A percentile compares a stretch with the other conserved stretches of the same genome.
Evolutionary conservation across 192 early-diverging fungal genomes (phyloP).

Genomic region (Pilobolus umbonatus): DNA sequence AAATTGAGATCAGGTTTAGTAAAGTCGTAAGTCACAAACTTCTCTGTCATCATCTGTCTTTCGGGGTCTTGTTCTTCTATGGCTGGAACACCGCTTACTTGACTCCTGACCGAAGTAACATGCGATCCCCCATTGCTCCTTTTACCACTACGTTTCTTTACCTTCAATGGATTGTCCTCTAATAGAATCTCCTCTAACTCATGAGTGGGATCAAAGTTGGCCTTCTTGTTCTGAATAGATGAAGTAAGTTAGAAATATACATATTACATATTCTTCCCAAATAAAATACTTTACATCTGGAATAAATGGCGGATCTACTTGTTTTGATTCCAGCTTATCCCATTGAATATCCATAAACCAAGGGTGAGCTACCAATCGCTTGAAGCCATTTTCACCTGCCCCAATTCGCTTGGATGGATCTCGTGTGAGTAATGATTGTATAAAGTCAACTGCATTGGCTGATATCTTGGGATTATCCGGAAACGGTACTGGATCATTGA

Average conservation of each 20-base stretch:
- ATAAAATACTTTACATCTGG: conserved; percentile 62
- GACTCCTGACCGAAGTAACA: conserved; percentile 18
- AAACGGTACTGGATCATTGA: conserved; percentile 57
- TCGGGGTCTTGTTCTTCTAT: conserved; percentile 31
- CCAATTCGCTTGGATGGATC: conserved; percentile 78
- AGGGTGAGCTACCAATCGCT: conserved; percentile 66
- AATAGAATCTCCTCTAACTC: conserved; percentile 95
- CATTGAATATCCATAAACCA: conserved; percentile 79
- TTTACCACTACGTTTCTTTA: conserved; percentile 57
- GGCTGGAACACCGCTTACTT: conserved; percentile 25
- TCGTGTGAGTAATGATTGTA: conserved; percentile 36
- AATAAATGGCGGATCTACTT: conserved; percentile 72
- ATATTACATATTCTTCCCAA: neutral
- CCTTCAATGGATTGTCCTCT: conserved; percentile 92
- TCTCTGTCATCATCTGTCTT: conserved; percentile 76
- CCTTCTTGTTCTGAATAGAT: conserved; percentile 59
- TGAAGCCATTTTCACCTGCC: conserved; percentile 64
- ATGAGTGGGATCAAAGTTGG: conserved; percentile 95
- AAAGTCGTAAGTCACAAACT: conserved; percentile 71
- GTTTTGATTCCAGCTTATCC: conserved; percentile 65
- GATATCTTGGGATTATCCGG: conserved; percentile 54
- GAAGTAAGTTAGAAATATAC: neutral
- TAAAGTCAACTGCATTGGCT: conserved; percentile 45
- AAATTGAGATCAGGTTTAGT: conserved; percentile 48
- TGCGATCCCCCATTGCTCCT: conserved; percentile 7